phyloP scores from a whole-genome alignment of 352 stramenopile genomes.

The Pythium aquatile region DNA sequence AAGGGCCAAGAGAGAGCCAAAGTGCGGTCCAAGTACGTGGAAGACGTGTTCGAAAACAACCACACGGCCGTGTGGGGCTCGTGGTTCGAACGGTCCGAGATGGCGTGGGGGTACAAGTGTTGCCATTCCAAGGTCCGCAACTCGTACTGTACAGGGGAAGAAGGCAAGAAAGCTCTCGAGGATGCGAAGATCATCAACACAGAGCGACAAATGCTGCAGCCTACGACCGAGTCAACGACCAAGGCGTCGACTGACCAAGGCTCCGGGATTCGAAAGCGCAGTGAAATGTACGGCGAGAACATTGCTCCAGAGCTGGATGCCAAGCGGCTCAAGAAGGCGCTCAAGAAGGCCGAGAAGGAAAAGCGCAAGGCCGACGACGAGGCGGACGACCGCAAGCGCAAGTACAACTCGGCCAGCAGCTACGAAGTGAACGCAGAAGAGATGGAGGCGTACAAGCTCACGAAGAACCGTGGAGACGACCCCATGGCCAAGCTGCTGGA shows the following conservation, averaged over 20 bases:
- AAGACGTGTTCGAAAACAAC: slow-evolving; percentile 96
- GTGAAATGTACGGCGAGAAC: slow-evolving; percentile 91
- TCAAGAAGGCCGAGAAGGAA: slow-evolving; percentile 74
- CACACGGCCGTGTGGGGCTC: slow-evolving; percentile 97
- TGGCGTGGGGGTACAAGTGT: slow-evolving; percentile 97
- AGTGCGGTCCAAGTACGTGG: slow-evolving; percentile 96
- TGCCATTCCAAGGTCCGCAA: slow-evolving; percentile 95
- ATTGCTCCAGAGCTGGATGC: slow-evolving; percentile 67
- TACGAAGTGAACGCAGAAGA: slow-evolving; percentile 93
- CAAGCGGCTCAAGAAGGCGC: slow-evolving; percentile 84
- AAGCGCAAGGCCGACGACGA: slow-evolving; percentile 44
- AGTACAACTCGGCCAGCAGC: slow-evolving; percentile 93
- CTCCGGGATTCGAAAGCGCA: slow-evolving; percentile 55
- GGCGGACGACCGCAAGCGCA: slow-evolving; percentile 86
- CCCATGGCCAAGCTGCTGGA: slow-evolving; percentile 93
- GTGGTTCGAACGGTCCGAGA: slow-evolving; percentile 95
- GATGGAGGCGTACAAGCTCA: slow-evolving; percentile 95
- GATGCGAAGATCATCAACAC: slow-evolving; percentile 56
- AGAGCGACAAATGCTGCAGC: slow-evolving; percentile 52
- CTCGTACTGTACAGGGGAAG: slow-evolving; percentile 95
- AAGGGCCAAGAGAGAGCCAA: slow-evolving; percentile 76
- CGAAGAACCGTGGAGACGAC: slow-evolving; percentile 87
- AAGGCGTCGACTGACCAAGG: slow-evolving; percentile 26
- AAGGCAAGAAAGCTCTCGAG: slow-evolving; percentile 89
- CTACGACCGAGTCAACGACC: slow-evolving; percentile 14